These are phyloP conservation scores for Chytriomyces hyalinus DNA, from an alignment of 192 early-diverging fungal species.

Conservation along the genomic window DNA sequence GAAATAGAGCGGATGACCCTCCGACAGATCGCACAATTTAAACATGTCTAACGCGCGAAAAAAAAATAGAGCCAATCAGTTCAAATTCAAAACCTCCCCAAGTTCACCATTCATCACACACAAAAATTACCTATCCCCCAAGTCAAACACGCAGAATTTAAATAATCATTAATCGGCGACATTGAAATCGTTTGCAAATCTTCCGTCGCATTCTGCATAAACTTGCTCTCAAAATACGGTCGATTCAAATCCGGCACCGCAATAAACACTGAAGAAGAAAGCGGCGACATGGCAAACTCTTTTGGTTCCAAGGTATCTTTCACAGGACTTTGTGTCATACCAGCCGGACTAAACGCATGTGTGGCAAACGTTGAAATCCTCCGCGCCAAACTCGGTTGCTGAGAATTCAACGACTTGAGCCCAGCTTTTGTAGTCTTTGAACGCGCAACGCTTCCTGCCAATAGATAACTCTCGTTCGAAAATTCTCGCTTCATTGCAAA, in stretches of 20 bases:
- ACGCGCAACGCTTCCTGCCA: too few species aligned
- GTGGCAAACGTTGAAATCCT: not conserved
- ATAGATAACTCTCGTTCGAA: too few species aligned
- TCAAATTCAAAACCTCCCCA: not conserved
- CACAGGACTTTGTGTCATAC: not conserved
- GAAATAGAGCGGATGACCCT: slow-evolving; percentile 53
- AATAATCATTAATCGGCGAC: slow-evolving; percentile 8
- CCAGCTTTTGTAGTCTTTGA: too few species aligned
- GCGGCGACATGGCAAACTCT: not conserved
- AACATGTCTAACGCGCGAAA: slow-evolving; percentile 39
- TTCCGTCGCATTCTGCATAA: slow-evolving; percentile 1
- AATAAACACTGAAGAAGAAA: not conserved
- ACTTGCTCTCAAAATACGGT: slow-evolving; percentile 10
- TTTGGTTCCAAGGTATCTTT: not conserved
- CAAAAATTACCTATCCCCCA: slow-evolving; percentile 20
- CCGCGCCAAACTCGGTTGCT: not conserved
- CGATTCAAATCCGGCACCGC: slow-evolving; percentile 1
- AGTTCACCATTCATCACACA: not conserved
- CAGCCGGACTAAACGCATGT: not conserved
- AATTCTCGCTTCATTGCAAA: too few species aligned
- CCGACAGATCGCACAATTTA: slow-evolving; percentile 45
- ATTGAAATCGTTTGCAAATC: slow-evolving; percentile 8
- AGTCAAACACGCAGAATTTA: slow-evolving; percentile 18
- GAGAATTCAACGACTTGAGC: too few species aligned
- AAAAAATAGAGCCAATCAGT: not conserved